A percentile compares a stretch with the other conserved stretches of the same genome.
These are phyloP conservation scores for Aspergillus hiratsukae DNA, from an alignment of 2,329 filamentous ascomycete species.

Conservation along the genomic window DNA sequence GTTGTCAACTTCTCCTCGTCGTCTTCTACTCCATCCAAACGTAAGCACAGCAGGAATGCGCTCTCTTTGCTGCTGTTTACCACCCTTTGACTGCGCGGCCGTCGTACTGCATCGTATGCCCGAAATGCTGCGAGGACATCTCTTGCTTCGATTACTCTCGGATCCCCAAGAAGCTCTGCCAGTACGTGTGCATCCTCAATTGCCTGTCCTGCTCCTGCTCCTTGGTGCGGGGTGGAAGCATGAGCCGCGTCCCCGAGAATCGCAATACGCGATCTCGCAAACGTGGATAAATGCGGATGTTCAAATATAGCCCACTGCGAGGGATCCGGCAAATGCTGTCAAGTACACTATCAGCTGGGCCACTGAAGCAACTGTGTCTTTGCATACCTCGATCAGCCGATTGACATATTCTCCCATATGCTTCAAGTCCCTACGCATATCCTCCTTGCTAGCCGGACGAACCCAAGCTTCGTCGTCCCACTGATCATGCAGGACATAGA, in stretches of 20 bases:
- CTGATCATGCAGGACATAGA: conserved; percentile 23
- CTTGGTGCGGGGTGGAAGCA: conserved; percentile 35
- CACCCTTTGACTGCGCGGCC: conserved; percentile 47
- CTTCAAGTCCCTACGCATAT: conserved; percentile 24
- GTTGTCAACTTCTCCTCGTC: conserved; percentile 23
- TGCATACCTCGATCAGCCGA: conserved; percentile 23
- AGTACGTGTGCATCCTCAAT: conserved; percentile 37
- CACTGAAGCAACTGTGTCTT: no score
- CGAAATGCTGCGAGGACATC: conserved; percentile 46
- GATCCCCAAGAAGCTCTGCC: conserved; percentile 44
- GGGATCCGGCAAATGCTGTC: conserved; percentile 26
- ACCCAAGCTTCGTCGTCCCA: conserved; percentile 32
- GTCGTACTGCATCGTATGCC: conserved; percentile 49
- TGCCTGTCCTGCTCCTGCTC: conserved; percentile 36
- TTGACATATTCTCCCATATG: conserved; percentile 27
- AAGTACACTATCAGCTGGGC: neutral
- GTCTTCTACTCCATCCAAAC: conserved; percentile 21
- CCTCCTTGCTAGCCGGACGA: conserved; percentile 23
- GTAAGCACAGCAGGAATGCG: conserved; percentile 29
- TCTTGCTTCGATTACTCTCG: conserved; percentile 19
- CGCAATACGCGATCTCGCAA: conserved; percentile 22
- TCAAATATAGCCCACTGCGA: conserved; percentile 37
- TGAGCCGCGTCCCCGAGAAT: conserved; percentile 39
- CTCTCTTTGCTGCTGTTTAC: conserved; percentile 49
- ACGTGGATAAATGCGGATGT: conserved; percentile 28